Conservation (phyloP, 2,329 filamentous ascomycete species). For the Trichoderma sp. region DNA sequence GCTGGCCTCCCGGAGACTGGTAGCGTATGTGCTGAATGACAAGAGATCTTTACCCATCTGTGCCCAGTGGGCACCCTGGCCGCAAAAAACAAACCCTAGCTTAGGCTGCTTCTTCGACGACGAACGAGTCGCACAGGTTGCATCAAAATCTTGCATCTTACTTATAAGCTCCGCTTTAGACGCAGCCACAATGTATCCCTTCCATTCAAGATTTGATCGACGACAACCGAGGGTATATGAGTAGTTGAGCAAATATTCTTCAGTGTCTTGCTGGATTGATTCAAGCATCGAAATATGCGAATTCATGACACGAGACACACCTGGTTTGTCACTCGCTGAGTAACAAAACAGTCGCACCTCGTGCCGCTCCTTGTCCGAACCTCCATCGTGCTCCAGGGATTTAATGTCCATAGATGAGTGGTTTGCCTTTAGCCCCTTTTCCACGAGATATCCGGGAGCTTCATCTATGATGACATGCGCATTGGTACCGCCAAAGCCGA, state of each 20-base stretch:
- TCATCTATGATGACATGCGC: slow-evolving; percentile 58
- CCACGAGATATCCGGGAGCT: slow-evolving; percentile 46
- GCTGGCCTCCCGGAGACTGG: slow-evolving; percentile 44
- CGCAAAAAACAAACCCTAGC: slow-evolving; percentile 50
- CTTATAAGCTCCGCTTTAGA: slow-evolving; percentile 41
- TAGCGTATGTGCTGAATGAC: slow-evolving; percentile 47
- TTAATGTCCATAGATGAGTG: slow-evolving; percentile 42
- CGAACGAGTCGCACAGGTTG: slow-evolving; percentile 34
- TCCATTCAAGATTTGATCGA: slow-evolving; percentile 52
- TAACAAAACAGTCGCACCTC: slow-evolving; percentile 46
- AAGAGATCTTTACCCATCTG: slow-evolving; percentile 49
- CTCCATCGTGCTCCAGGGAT: not conserved
- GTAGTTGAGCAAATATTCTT: slow-evolving; percentile 44
- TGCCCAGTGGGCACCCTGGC: slow-evolving; percentile 50
- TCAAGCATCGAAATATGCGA: slow-evolving; percentile 43
- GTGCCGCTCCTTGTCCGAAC: not conserved
- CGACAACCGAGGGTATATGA: slow-evolving; percentile 53
- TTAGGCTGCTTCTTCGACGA: slow-evolving; percentile 37
- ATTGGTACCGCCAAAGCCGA: slow-evolving; percentile 63
- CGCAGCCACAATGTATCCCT: slow-evolving; percentile 43
- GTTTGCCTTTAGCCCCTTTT: slow-evolving; percentile 42
- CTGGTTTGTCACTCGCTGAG: slow-evolving; percentile 50
- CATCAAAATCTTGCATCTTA: slow-evolving; percentile 35
- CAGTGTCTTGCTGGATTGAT: slow-evolving; percentile 22
- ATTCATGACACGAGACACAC: slow-evolving; percentile 43